phyloP scores from a whole-genome alignment of 2,329 filamentous ascomycete species.

The Nothophoma quercina region DNA sequence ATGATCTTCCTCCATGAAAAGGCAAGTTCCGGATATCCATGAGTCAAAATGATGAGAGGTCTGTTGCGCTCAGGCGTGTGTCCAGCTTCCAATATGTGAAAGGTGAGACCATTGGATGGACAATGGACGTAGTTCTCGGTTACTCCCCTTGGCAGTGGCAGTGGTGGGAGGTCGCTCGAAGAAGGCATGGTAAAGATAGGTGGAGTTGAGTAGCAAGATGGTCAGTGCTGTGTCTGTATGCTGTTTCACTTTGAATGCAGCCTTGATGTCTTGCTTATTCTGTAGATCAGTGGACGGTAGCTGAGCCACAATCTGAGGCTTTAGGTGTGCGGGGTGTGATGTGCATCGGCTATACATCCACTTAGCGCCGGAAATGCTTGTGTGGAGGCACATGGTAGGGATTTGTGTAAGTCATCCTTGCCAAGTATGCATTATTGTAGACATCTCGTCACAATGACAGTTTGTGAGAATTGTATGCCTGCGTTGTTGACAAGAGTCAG shows the following conservation, averaged over 20 bases:
- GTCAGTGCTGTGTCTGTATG: background rate
- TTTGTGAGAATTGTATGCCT: background rate
- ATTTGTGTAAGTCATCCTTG: background rate
- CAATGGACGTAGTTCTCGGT: conserved; percentile 65
- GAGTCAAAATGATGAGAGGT: conserved; percentile 68
- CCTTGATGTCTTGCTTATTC: too few relatives aligned
- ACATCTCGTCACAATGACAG: background rate
- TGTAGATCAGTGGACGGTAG: background rate
- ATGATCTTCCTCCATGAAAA: conserved; percentile 74
- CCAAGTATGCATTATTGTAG: background rate
- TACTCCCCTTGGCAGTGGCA: conserved; percentile 65
- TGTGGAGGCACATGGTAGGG: conserved; percentile 4
- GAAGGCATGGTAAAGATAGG: background rate
- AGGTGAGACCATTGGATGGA: conserved; percentile 63
- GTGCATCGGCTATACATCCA: conserved; percentile 7
- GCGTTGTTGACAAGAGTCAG: background rate
- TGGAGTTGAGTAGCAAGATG: background rate
- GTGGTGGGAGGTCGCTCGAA: conserved; percentile 45
- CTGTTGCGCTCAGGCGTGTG: conserved; percentile 47
- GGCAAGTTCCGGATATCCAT: conserved; percentile 73
- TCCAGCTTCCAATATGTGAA: conserved; percentile 67
- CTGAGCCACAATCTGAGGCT: conserved; percentile 1
- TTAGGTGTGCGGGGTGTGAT: conserved; percentile 9
- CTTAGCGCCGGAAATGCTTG: conserved; percentile 14
- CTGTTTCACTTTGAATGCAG: too few relatives aligned